phyloP scores from a whole-genome alignment of 164 flowering plant species.

The Aristolochia californica region DNA sequence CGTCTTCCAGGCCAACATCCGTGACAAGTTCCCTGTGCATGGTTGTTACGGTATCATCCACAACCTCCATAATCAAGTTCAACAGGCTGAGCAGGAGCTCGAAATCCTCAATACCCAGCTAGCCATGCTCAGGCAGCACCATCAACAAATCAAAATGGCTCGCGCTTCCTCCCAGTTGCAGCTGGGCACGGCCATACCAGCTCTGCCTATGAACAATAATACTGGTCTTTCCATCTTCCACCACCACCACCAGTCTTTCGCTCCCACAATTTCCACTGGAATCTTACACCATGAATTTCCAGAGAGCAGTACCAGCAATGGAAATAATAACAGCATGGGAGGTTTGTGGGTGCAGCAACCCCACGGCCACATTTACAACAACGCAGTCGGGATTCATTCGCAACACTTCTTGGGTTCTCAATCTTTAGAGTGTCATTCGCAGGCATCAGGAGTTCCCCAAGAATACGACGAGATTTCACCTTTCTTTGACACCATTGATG shows the following conservation, averaged over 20 bases:
- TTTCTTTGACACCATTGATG: conserved; percentile 50
- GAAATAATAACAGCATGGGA: conserved; percentile 6
- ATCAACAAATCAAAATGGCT: no score
- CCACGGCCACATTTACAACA: background rate
- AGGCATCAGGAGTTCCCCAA: conserved; percentile 15
- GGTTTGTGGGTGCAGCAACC: conserved; percentile 27
- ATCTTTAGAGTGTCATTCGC: conserved; percentile 1
- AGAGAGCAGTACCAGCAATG: background rate
- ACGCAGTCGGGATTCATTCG: background rate
- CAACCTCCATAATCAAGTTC: conserved; percentile 10
- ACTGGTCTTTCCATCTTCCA: conserved; percentile 12
- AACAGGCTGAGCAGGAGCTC: conserved; percentile 35
- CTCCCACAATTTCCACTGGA: background rate
- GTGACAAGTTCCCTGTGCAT: conserved; percentile 33
- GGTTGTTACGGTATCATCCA: conserved; percentile 25
- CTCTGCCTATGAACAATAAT: background rate
- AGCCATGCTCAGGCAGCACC: conserved; percentile 24
- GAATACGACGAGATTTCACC: conserved; percentile 54
- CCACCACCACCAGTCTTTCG: background rate
- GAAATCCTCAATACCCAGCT: conserved; percentile 38
- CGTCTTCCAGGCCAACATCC: conserved; percentile 25
- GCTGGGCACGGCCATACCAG: conserved; percentile 5
- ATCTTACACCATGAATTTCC: conserved; percentile 1
- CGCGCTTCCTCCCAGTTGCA: conserved; percentile 16
- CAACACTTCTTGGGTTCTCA: background rate